Conservation (phyloP, 192 early-diverging fungal genomes). For the Coemansia sp. region DNA sequence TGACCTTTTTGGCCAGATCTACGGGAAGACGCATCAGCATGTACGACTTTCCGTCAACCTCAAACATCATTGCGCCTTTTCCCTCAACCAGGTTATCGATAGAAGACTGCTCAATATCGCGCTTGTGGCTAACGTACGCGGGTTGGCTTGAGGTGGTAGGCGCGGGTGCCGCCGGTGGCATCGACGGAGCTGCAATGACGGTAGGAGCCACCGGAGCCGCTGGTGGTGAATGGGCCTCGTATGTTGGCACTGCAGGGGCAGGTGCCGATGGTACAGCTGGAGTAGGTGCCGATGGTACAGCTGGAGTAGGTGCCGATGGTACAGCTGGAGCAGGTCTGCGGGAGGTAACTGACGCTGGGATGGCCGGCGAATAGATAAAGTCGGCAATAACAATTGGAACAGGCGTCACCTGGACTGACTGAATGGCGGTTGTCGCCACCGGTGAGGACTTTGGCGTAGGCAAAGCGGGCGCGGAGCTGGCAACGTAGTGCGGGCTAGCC, state of each 20-base stretch:
- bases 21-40: slow-evolving; percentile 33
- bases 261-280: slow-evolving; percentile 12
- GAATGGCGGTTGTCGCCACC: background rate
- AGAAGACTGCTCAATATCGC: slow-evolving; percentile 14
- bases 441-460: slow-evolving; percentile 15
- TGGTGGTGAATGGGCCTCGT: slow-evolving; percentile 17
- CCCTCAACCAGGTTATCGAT: slow-evolving; percentile 25
- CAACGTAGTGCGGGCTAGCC: slow-evolving; percentile 20
- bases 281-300: slow-evolving; percentile 12
- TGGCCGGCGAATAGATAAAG: slow-evolving; percentile 32
- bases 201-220: background rate
- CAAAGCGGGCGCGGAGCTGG: slow-evolving; percentile 21
- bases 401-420: slow-evolving; percentile 17
- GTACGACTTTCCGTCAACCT: slow-evolving; percentile 27
- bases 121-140: slow-evolving; percentile 20
- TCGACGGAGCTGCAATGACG: slow-evolving; percentile 14
- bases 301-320: slow-evolving; percentile 1
- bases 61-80: slow-evolving; percentile 29
- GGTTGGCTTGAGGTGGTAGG: slow-evolving; percentile 19
- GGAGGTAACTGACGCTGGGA: background rate
- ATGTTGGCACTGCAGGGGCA: slow-evolving; percentile 5
- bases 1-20: slow-evolving; percentile 16
- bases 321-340: slow-evolving; percentile 4
- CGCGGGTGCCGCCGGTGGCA: slow-evolving; percentile 9
- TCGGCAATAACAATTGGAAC: slow-evolving; percentile 30